Evolutionary conservation across 352 stramenopile species (phyloP), one percentile per base, ranked within the genome.

Genomic region (Globisporangium spiculum): DNA sequence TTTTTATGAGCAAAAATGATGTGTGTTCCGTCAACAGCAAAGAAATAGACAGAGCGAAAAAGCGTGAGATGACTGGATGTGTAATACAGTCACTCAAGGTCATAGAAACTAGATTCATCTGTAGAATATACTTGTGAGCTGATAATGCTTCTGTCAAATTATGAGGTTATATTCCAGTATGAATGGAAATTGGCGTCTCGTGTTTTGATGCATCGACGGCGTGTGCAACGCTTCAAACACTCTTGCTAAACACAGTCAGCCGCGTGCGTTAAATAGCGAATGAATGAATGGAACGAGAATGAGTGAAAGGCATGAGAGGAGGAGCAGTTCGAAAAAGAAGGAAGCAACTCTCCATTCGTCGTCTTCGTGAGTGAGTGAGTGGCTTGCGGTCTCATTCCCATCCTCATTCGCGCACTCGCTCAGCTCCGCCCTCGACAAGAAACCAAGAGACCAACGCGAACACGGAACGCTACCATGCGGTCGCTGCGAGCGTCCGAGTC

Each of bases 271-370:
- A 27, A 55, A 55, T 27, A 26, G 20, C 48, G 48, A 55, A 44
- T 44, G 36, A 54, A 55, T 55, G n/a, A 55, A 55, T 27, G n/a
- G 46, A 26, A 22, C 44, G 44, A 52, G 24, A 20, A 16, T 16
- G 46, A 54, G 22, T 53, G 46, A 24, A 53, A 24, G 30, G 30
- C 38, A 18, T 18, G 46, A 53, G 46, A 41, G 10, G 53, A 59
- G 26, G 27, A 7, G 55, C 16, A 44, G 54, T 61, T 61, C 55
- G 55, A 61, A 61, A 61, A 61, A 61, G 55, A 61, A 61, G 55
- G 30, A 61, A 61, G 6, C 18, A 52, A 10, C 18, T 6, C 18
- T 20, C 44, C 18, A 8, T 55, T 27, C 18, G 18, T 27, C 18
- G 18, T n/a, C 41, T 50, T 50, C 41, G 41, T 34, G 48, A 24